A percentile compares a stretch with the other conserved stretches of the same genome.
phyloP scores from a whole-genome alignment of 352 stramenopile genomes.

The Phytopythium sindhum region DNA sequence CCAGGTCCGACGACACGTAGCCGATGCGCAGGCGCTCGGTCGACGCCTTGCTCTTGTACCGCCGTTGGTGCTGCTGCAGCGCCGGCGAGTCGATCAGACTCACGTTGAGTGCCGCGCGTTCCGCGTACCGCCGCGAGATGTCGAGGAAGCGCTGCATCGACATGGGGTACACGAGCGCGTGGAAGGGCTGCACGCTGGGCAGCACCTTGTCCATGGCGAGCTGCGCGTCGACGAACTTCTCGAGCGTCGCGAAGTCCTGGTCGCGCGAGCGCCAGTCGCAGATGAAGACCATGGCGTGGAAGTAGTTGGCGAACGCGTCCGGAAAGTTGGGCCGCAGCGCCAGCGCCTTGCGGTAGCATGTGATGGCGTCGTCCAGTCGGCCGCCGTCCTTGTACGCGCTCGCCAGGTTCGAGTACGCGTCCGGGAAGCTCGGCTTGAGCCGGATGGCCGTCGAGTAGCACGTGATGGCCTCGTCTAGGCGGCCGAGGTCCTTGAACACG shows the following conservation, averaged over 20 bases:
- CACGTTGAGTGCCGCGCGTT: conserved; percentile 86
- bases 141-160: conserved; percentile 73
- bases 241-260: conserved; percentile 72
- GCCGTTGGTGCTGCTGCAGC: conserved; percentile 22
- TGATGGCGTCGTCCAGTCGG: conserved; percentile 88
- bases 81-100: conserved; percentile 77
- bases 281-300: conserved; percentile 90
- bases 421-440: conserved; percentile 86
- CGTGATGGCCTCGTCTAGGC: conserved; percentile 85
- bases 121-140: conserved; percentile 72
- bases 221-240: conserved; percentile 63
- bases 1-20: conserved; percentile 90
- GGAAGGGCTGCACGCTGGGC: conserved; percentile 91
- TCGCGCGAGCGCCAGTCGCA: conserved; percentile 90
- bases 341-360: conserved; percentile 91
- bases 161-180: conserved; percentile 90
- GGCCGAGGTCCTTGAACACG: conserved; percentile 90
- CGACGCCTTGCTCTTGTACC: conserved; percentile 60
- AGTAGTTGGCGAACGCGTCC: conserved; percentile 92
- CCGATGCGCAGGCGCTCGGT: conserved; percentile 79
- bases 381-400: conserved; percentile 92
- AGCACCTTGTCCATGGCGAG: conserved; percentile 53
- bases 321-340: conserved; percentile 87
- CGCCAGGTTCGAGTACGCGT: conserved; percentile 91
- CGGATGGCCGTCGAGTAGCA: conserved; percentile 90